A percentile compares a stretch with the other conserved stretches of the same genome.
phyloP scores from a whole-genome alignment of 2,329 filamentous ascomycete genomes.

The Diaporthe ampelina region DNA sequence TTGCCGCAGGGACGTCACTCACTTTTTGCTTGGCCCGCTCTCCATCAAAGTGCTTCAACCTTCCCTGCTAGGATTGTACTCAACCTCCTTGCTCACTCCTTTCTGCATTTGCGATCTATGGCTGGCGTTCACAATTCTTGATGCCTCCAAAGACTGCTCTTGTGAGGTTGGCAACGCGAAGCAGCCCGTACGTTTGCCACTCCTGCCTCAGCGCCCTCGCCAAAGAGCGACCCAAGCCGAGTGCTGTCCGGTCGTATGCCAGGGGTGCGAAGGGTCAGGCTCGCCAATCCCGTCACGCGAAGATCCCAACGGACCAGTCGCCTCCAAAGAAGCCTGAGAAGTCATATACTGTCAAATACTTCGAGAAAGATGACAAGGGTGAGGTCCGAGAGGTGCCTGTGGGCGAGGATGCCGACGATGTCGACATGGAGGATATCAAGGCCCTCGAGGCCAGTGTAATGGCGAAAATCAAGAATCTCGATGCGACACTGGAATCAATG shows the following conservation, averaged over 20 bases:
- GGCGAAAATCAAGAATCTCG: constrained; percentile 45
- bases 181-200: constrained; percentile 38
- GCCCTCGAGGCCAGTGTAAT: constrained; percentile 77
- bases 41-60: not conserved
- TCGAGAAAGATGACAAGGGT: constrained; percentile 38
- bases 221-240: constrained; percentile 17
- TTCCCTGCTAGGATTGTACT: not conserved
- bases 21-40: not conserved
- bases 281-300: not conserved
- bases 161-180: constrained; percentile 39
- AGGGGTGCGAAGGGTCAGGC: constrained; percentile 7
- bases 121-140: constrained; percentile 2
- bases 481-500: constrained; percentile 31
- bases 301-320: not conserved
- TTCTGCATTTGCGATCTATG: not conserved
- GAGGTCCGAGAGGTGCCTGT: constrained; percentile 24
- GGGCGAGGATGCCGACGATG: constrained; percentile 58
- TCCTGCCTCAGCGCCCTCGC: constrained; percentile 34
- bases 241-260: constrained; percentile 34
- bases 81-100: not conserved
- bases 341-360: constrained; percentile 35
- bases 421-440: constrained; percentile 86
- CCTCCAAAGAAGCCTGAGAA: not conserved
- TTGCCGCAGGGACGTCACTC: constrained; percentile 24
- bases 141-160: constrained; percentile 41